Evolutionary conservation across 2,329 filamentous ascomycete species (phyloP), one percentile per base, ranked within the genome.

Genomic region (Byssothecium circinans): DNA sequence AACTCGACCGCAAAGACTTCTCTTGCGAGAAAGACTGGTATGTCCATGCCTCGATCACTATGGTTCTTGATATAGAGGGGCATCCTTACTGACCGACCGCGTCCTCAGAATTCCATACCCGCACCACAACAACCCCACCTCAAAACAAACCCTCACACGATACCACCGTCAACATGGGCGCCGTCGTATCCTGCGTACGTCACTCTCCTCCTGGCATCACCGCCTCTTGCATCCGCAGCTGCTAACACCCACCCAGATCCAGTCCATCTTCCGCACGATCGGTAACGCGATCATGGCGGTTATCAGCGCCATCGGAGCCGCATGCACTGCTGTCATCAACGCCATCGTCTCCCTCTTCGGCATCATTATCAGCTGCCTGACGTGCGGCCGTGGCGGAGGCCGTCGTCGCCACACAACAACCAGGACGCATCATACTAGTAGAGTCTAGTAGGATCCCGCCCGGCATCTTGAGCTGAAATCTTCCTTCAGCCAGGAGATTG

Each of bases 141-240:
- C 30, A 12, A 10, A 29, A 36, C 14, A n/a, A n/a, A n/a, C 37
- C 11, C 18, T 15, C 19, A 22, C 8, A 17, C 25, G 8, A 49
- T 34, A 45, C 46, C 43, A 54, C 50, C 59, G 23, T 33, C 64
- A 85, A 72, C 60, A 92, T 94, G 89, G 89, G 89, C 76, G 88
- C 86, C 73, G 85, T 94, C 65, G 78, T 90, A 58, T 91, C 88
- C 70, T 91, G 88, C 69, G 88, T 92, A 88, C 65, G 87, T 81
- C 42, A 18, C 29, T 19, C 36, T n/a, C 42, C 38, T 30, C 33
- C 3, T 22, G 20, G n/a, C 32, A 34, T 18, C 23, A 15, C 19
- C 19, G 18, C 22, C 40, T 20, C 11, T 19, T 10, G 15, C 8
- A 35, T 20, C 18, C 14, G n/a, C 23, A 40, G 23, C 34, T 12